A percentile compares a stretch with the other conserved stretches of the same genome.
phyloP scores from a whole-genome alignment of 352 stramenopile species.

The Phytophthora pinifolia region DNA sequence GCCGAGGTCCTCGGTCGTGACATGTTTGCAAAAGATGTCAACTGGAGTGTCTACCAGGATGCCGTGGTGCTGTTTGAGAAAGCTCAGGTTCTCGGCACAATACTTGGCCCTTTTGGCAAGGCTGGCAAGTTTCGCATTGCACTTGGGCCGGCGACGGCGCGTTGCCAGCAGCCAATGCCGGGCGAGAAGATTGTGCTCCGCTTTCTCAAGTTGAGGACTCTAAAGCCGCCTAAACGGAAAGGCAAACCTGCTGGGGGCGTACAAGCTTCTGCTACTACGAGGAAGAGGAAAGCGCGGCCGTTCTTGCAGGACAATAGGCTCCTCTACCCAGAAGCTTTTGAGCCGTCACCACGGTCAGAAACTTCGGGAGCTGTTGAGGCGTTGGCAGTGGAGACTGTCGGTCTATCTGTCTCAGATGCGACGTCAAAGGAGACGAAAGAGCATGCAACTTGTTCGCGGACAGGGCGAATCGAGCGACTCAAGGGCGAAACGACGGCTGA shows the following conservation, averaged over 20 bases:
- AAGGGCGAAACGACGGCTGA: conserved; percentile 69
- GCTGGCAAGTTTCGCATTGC: conserved; percentile 72
- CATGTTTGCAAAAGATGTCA: conserved; percentile 79
- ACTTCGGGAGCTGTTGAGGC: not conserved
- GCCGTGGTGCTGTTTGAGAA: conserved; percentile 50
- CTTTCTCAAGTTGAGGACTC: conserved; percentile 51
- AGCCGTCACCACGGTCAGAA: not conserved
- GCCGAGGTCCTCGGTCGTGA: conserved; percentile 61
- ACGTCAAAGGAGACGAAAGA: not conserved
- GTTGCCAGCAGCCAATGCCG: conserved; percentile 2
- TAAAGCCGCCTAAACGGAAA: conserved; percentile 43
- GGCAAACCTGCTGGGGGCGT: conserved; percentile 1
- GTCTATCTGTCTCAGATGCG: not conserved
- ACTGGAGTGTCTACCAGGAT: conserved; percentile 61
- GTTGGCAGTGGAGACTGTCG: not conserved
- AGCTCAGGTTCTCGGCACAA: conserved; percentile 38
- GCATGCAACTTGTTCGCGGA: too few relatives aligned
- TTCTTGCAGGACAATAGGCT: conserved; percentile 46
- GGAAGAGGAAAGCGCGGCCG: conserved; percentile 6
- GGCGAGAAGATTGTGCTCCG: conserved; percentile 58
- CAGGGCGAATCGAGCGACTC: conserved; percentile 55
- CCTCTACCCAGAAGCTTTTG: conserved; percentile 53
- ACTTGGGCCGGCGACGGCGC: conserved; percentile 11
- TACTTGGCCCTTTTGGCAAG: conserved; percentile 81
- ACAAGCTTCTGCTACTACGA: not conserved